Percentiles rank a stretch among this genome's conserved stretches.
These are phyloP conservation scores for Geranium brycei DNA, from an alignment of 345 rosid species.

Conservation along the genomic window DNA sequence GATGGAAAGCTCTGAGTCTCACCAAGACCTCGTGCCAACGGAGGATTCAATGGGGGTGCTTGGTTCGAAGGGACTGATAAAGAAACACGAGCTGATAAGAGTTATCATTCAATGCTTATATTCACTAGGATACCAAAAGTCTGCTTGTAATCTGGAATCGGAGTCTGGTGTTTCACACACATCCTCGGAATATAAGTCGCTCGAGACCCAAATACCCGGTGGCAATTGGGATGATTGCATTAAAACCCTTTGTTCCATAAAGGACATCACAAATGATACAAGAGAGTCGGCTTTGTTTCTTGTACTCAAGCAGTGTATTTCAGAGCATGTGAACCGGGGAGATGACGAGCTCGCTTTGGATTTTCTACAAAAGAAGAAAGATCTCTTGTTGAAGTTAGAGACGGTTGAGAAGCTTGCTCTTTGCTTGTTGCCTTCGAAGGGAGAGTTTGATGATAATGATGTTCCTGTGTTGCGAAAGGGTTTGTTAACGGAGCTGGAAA, in stretches of 20 bases:
- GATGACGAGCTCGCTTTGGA: constrained; percentile 43
- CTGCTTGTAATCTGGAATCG: constrained; percentile 52
- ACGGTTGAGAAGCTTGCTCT: constrained; percentile 45
- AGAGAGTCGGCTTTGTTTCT: constrained; percentile 47
- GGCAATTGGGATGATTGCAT: constrained; percentile 68
- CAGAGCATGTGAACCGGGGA: constrained; percentile 49
- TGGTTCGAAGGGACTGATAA: constrained; percentile 54
- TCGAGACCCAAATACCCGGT: constrained; percentile 44
- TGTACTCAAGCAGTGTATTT: constrained; percentile 50
- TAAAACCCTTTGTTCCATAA: constrained; percentile 23
- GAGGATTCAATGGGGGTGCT: constrained; percentile 29
- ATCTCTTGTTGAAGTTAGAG: constrained; percentile 33
- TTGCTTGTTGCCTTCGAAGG: constrained; percentile 32
- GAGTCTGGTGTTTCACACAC: constrained; percentile 50
- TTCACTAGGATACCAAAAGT: constrained; percentile 54
- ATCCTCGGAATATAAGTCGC: constrained; percentile 31
- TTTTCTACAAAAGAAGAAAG: constrained; percentile 35
- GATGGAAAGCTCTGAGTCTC: too few species aligned
- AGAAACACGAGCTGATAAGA: constrained; percentile 51
- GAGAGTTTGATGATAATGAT: constrained; percentile 21
- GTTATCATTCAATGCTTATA: constrained; percentile 58
- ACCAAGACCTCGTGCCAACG: constrained; percentile 8
- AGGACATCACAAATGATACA: constrained; percentile 30
- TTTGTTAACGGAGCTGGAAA: constrained; percentile 43
- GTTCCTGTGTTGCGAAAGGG: constrained; percentile 32